Base-by-base conservation (phyloP, 768 basidiomycete species). In the Lentinula sp. region DNA sequence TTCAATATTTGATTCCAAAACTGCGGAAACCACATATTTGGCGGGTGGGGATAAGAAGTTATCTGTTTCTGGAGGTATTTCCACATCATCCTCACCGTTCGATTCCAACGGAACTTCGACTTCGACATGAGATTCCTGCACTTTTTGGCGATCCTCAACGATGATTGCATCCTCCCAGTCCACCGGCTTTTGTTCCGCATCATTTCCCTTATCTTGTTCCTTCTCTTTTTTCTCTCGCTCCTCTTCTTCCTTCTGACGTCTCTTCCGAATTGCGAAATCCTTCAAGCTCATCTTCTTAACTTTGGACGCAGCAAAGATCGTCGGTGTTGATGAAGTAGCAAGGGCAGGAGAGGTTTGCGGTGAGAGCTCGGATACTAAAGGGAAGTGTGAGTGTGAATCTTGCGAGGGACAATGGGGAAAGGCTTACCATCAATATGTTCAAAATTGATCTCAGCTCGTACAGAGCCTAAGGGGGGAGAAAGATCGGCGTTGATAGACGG, bases 281-380 rank as follows among this genome's bases (percentile, higher is more conserved):
- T 48, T 61, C 8, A 61, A 37, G 7, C 53, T 56, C 23, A 61
- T 46, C 41, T 45, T 45, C 46, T 61, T 57, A 33, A 54, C 55
- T 37, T 61, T 57, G 20, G 60, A 16, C 10, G 52, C 18, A 32
- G 57, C 32, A 23, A 42, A 28, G 15, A 5, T 43, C 6, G 57
- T 51, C 5, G 59, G 33, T 13, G 45, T 10, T 10, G 57, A 4
- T 15, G 57, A 28, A 58, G 28, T n/a, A 18, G 42, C 32, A 8
- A 37, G 6, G n/a, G 37, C 20, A 5, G 37, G 12, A 16, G 39
- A 9, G 6, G 12, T 43, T 56, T 39, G 39, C 2, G 43, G 15
- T 57, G 56, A 10, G 43, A 46, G 41, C 16, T 15, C 7, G 6
- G 45, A 58, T 16, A 43, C 9, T 12, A n/a, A 28, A 39, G 55